Base-by-base conservation (phyloP, 208 protist species). In the Trichomonas vaginalis region DNA sequence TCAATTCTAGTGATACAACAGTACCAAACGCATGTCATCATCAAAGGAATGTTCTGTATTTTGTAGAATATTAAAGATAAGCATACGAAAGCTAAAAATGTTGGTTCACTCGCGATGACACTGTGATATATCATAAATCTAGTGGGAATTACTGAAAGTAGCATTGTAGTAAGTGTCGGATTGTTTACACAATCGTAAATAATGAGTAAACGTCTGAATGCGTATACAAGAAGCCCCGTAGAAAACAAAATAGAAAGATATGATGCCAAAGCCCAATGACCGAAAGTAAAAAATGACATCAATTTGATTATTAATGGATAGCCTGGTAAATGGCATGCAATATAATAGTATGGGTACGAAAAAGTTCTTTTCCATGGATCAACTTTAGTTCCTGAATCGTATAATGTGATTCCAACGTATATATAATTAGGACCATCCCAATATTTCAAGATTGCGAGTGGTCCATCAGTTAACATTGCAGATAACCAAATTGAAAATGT, bases 371-470 rank as follows among this genome's bases (percentile, higher is more conserved):
- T 37, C 86, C 86, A 92, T 27, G 86, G 86, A 51, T 92, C 46
- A 17, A 35, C 17, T 3, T 48, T 15, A 51, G 27, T 21, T 35
- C 40, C 8, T 35, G 45, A 35, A 56, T 92, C 27, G 45, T 92
- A 92, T 51, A 48, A 48, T 17, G 86, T 92, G 15, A 92, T 51
- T 37, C 86, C 45, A 0, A 40, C 86, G 45, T 51, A 92, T 35
- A 92, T 39, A 39, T 92, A 92, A 39, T 92, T 92, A 10, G 86
- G 86, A 15, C 86, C 86, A 51, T 92, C 86, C 86, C 86, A 92
- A 51, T 92, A 92, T 39, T n/a, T 42, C 42, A 92, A 21, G 21
- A 40, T 35, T 51, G 17, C 0, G 37, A 35, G 15, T 27, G 45
- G 45, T 39, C 17, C 45, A 39, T 21, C 86, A 15, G 4, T 17